Base-by-base conservation (phyloP, 2,329 filamentous ascomycete species). In the Penicillium paneum region DNA sequence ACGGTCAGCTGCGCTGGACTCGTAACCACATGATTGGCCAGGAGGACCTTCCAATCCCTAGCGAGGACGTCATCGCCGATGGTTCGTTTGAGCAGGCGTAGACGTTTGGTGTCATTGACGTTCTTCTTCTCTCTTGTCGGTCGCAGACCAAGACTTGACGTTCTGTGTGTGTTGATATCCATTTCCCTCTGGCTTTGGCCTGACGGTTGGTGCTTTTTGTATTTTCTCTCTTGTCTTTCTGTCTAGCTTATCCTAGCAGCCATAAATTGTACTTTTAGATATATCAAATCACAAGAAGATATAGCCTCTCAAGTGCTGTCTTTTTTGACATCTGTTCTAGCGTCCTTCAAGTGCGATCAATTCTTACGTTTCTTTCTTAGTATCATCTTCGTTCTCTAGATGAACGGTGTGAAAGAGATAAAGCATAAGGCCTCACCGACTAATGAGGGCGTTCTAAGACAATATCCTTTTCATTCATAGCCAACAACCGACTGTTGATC, bases 1-100 rank as follows among this genome's bases (percentile, higher is more conserved):
- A 79, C 56, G 76, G 72, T 50, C 68, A 72, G 50, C 59, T 79
- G 57, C 68, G 73, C 35, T 66, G 66, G 28, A 69, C 57, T 49
- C 66, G 67, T 17, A 66, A 68, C 44, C 68, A 73, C 62, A 65
- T 76, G 36, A 73, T 76, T 29, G 65, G 66, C 32, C 61, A 67
- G 57, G 71, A 71, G 58, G 51, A 43, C 7, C 35, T 57, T 26
- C 50, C 56, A 5, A 53, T 34, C 17, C 39, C 54, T 34, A 26
- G 11, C 15, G 48, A 57, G 5, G 63, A 70, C 17, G 49, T 68
- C 12, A 52, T 71, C 34, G 66, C 65, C 10, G 34, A 52, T 52
- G 55, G 48, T 26, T 36, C 44, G 43, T 49, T 54, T 35, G 43
- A 48, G 36, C 46, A 57, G 41, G 46, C 41, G n/a, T 57, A 57